These are phyloP conservation scores for Huntiella bhutanensis DNA, from an alignment of 2,329 filamentous ascomycete genomes.

Conservation along the genomic window DNA sequence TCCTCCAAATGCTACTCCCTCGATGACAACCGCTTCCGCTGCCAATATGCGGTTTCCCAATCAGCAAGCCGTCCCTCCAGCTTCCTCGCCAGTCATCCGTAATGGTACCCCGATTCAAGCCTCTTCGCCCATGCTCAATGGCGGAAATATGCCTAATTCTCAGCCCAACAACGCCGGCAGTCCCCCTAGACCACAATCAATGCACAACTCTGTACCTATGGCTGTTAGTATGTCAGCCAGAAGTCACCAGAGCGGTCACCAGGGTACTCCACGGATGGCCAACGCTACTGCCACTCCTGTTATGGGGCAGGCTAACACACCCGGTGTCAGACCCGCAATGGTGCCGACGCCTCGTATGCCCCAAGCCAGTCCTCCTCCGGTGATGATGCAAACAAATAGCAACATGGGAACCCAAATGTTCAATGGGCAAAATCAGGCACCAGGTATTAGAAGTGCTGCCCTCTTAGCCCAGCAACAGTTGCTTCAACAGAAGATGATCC, in stretches of 20 bases:
- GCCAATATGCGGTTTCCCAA: constrained; percentile 25
- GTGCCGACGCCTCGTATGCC: constrained; percentile 41
- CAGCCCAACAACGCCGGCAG: constrained; percentile 51
- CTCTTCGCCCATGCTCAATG: constrained; percentile 46
- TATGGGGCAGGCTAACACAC: constrained; percentile 36
- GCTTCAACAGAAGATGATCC: constrained; percentile 27
- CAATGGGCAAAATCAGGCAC: not conserved
- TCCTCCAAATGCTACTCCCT: constrained; percentile 10
- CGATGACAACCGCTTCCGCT: constrained; percentile 9
- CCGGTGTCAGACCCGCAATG: constrained; percentile 33
- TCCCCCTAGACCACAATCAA: constrained; percentile 46
- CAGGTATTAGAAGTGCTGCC: constrained; percentile 17
- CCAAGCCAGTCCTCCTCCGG: constrained; percentile 42
- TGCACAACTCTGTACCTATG: constrained; percentile 38
- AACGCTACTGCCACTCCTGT: constrained; percentile 40
- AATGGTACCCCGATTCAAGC: constrained; percentile 46
- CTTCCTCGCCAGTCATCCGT: constrained; percentile 42
- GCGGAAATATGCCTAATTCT: constrained; percentile 43
- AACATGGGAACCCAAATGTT: constrained; percentile 23
- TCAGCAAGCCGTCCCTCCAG: constrained; percentile 39
- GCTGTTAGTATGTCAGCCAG: constrained; percentile 42
- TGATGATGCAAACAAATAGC: constrained; percentile 33
- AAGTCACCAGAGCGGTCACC: constrained; percentile 47
- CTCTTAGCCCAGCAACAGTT: constrained; percentile 23
- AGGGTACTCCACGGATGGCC: constrained; percentile 43